These are phyloP conservation scores for Baudoinia panamericana DNA, from an alignment of 495 filamentous ascomycete species.

Conservation along the genomic window DNA sequence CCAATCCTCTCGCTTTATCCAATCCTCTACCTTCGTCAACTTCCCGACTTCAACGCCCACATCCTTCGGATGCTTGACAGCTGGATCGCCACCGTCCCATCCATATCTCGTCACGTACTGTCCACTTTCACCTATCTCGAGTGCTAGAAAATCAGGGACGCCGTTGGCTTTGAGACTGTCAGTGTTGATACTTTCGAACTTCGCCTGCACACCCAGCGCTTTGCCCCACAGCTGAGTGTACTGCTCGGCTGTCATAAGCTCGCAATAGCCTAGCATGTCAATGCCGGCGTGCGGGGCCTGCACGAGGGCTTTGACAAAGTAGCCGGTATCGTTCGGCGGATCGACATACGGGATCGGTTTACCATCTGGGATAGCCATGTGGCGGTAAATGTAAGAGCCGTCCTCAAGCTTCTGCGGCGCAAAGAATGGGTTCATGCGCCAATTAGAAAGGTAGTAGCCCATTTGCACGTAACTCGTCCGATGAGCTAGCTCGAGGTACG, in stretches of 20 bases:
- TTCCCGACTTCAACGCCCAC: constrained; percentile 19
- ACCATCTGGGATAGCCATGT: not conserved
- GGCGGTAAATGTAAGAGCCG: constrained; percentile 17
- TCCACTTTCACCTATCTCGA: constrained; percentile 28
- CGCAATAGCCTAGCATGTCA: constrained; percentile 25
- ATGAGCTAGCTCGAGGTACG: constrained; percentile 31
- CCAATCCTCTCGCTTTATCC: constrained; percentile 28
- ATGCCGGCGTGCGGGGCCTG: constrained; percentile 21
- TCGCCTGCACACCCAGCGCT: not conserved
- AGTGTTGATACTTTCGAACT: constrained; percentile 11
- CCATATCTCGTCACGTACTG: constrained; percentile 28
- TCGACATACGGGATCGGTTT: constrained; percentile 22
- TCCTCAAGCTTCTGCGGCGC: constrained; percentile 18
- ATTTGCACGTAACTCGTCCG: constrained; percentile 34
- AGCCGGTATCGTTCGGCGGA: constrained; percentile 27
- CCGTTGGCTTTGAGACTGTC: constrained; percentile 11
- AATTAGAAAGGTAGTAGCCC: constrained; percentile 31
- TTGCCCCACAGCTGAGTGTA: constrained; percentile 23
- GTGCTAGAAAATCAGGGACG: constrained; percentile 20
- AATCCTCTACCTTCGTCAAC: constrained; percentile 25
- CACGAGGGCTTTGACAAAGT: constrained; percentile 26
- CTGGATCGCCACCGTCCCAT: constrained; percentile 27
- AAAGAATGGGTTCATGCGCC: constrained; percentile 2
- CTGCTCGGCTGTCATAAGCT: constrained; percentile 25
- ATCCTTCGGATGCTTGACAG: constrained; percentile 20